Conservation (phyloP, 176 grass and related monocot genomes). For the Aegilops tauschii region DNA sequence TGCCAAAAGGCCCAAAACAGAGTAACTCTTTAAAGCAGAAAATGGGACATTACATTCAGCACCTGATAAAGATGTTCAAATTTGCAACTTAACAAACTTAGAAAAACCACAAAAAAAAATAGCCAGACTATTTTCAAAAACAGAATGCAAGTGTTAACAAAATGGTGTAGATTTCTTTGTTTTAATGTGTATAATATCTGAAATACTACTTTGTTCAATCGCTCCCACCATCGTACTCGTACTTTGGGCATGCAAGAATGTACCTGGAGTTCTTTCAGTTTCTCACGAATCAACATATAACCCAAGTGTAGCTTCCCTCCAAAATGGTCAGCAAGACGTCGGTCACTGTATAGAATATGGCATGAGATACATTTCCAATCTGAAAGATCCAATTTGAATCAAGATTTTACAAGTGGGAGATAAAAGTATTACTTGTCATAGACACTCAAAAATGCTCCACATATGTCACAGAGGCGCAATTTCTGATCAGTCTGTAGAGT, state of each 20-base stretch:
- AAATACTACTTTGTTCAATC: slow-evolving; percentile 7
- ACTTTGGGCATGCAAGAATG: slow-evolving; percentile 9
- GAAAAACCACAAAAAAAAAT: background rate
- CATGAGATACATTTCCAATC: slow-evolving; percentile 4
- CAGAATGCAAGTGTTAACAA: slow-evolving; percentile 3
- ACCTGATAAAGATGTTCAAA: slow-evolving; percentile 55
- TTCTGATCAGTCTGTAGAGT: slow-evolving; percentile 95
- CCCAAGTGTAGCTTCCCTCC: slow-evolving; percentile 98
- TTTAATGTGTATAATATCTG: slow-evolving; percentile 2
- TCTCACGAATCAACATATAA: slow-evolving; percentile 95
- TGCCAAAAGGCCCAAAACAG: slow-evolving; percentile 63
- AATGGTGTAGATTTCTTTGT: background rate
- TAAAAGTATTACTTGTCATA: slow-evolving; percentile 63
- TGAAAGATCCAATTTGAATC: background rate
- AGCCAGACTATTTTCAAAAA: slow-evolving; percentile 24
- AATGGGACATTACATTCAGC: slow-evolving; percentile 63
- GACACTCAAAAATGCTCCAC: slow-evolving; percentile 97
- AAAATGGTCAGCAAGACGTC: slow-evolving; percentile 99
- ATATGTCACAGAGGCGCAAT: slow-evolving; percentile 93
- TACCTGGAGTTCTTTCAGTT: slow-evolving; percentile 86
- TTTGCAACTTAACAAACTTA: slow-evolving; percentile 51
- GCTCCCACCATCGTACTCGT: slow-evolving; percentile 13
- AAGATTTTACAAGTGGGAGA: background rate
- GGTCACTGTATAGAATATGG: slow-evolving; percentile 57
- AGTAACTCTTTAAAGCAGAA: slow-evolving; percentile 70